Conservation (phyloP, 495 filamentous ascomycete species). For the Rhypophila decipiens region DNA sequence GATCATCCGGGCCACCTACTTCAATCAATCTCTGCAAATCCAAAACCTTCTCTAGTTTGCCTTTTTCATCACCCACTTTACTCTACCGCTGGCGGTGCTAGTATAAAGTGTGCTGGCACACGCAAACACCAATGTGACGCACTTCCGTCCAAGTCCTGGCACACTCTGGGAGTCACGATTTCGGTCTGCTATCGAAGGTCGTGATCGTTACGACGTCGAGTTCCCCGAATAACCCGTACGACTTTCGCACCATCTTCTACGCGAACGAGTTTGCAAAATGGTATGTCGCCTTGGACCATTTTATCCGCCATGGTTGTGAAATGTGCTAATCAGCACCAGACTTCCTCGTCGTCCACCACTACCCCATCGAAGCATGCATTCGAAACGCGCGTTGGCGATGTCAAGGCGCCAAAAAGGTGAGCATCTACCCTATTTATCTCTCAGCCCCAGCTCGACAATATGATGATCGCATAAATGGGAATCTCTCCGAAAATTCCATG, state of each 20-base stretch:
- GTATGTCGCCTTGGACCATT: no score
- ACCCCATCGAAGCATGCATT: conserved; percentile 66
- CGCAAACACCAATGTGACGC: conserved; percentile 19
- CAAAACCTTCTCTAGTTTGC: not conserved
- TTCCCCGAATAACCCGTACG: conserved; percentile 14
- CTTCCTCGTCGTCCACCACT: conserved; percentile 59
- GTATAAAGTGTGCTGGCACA: not conserved
- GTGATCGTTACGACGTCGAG: conserved; percentile 12
- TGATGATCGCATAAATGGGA: conserved; percentile 99
- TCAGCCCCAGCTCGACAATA: conserved; percentile 33
- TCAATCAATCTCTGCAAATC: not conserved
- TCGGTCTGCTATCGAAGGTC: conserved; percentile 9
- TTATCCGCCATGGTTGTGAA: conserved; percentile 8
- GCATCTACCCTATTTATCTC: conserved; percentile 20
- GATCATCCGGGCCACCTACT: not conserved
- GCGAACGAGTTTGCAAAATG: no score
- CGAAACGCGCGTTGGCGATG: conserved; percentile 74
- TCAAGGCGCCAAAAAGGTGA: conserved; percentile 87
- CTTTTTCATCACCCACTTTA: conserved; percentile 5
- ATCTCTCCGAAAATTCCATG: conserved; percentile 97
- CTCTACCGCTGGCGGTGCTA: conserved; percentile 1
- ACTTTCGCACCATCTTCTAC: no score
- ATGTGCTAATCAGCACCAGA: no score
- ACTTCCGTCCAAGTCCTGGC: conserved; percentile 7
- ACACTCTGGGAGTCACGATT: conserved; percentile 26